A percentile compares a stretch with the other conserved stretches of the same genome.
phyloP scores from a whole-genome alignment of 345 rosid species.

The Eucalyptus albens region DNA sequence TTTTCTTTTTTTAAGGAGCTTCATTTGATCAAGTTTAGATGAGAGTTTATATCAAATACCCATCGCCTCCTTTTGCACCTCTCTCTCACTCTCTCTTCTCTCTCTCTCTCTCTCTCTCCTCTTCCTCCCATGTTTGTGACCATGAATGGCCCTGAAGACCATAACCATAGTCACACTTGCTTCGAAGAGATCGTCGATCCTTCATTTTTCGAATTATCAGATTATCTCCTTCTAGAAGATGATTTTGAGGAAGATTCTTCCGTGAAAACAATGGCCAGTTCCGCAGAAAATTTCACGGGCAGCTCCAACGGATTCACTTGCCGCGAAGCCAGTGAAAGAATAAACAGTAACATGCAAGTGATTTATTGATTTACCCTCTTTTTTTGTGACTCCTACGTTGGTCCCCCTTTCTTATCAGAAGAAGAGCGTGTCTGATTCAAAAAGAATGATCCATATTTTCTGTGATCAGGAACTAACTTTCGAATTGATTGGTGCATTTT shows the following conservation, averaged over 20 bases:
- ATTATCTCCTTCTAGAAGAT: slow-evolving; percentile 12
- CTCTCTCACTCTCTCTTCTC: not conserved
- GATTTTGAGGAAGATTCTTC: slow-evolving; percentile 10
- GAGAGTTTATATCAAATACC: not conserved
- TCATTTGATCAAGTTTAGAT: not conserved
- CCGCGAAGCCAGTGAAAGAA: not conserved
- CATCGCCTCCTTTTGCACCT: not conserved
- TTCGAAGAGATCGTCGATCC: not conserved
- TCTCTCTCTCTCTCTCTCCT: not conserved
- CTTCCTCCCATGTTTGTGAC: not conserved
- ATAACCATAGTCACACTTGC: not conserved
- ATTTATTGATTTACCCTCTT: not conserved
- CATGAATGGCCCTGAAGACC: slow-evolving; percentile 25
- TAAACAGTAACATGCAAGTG: slow-evolving; percentile 29
- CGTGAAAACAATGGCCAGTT: slow-evolving; percentile 1
- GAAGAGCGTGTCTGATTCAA: not conserved
- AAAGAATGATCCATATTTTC: not conserved
- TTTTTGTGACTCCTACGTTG: not conserved
- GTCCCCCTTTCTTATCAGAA: not conserved
- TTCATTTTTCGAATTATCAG: slow-evolving; percentile 18
- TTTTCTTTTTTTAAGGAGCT: not conserved
- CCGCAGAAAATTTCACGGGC: slow-evolving; percentile 11
- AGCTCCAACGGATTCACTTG: not conserved
- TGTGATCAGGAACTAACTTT: not conserved
- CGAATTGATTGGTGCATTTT: not conserved